phyloP scores from a whole-genome alignment of 176 grass and related monocot species.

The Cenchrus fungigraminus region DNA sequence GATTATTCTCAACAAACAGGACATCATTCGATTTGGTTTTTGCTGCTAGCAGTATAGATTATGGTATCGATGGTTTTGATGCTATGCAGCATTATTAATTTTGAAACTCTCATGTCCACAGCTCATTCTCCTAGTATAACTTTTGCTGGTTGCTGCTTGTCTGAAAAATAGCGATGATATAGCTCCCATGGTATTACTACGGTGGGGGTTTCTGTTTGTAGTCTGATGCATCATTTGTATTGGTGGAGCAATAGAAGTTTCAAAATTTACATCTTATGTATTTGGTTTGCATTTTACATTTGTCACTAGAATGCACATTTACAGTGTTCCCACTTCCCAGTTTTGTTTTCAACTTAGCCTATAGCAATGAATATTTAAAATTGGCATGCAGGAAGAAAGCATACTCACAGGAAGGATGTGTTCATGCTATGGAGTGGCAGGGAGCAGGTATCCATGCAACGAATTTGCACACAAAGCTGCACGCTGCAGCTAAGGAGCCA shows the following conservation, averaged over 20 bases:
- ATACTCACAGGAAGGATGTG: conserved; percentile 3
- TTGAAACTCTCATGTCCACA: not conserved
- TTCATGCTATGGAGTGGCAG: not conserved
- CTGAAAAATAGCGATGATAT: not conserved
- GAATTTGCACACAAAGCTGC: not conserved
- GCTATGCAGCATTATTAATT: not conserved
- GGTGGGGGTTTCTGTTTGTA: not conserved
- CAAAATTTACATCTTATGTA: not conserved
- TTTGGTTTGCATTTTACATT: not conserved
- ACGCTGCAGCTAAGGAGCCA: not conserved
- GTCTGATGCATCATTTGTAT: not conserved
- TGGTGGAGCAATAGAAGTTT: not conserved
- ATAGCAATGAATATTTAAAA: not conserved
- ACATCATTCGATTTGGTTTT: not conserved
- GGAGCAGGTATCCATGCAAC: not conserved
- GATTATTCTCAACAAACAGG: not conserved
- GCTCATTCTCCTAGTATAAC: not conserved
- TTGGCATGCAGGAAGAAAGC: not conserved
- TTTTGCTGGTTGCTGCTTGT: not conserved
- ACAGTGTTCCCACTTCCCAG: not conserved
- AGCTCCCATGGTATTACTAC: not conserved
- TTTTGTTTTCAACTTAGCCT: conserved; percentile 5
- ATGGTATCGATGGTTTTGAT: not conserved
- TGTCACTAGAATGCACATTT: conserved; percentile 12
- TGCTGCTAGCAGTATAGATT: not conserved